Conservation (phyloP, 2,329 filamentous ascomycete species). For the Alternaria sp. region DNA sequence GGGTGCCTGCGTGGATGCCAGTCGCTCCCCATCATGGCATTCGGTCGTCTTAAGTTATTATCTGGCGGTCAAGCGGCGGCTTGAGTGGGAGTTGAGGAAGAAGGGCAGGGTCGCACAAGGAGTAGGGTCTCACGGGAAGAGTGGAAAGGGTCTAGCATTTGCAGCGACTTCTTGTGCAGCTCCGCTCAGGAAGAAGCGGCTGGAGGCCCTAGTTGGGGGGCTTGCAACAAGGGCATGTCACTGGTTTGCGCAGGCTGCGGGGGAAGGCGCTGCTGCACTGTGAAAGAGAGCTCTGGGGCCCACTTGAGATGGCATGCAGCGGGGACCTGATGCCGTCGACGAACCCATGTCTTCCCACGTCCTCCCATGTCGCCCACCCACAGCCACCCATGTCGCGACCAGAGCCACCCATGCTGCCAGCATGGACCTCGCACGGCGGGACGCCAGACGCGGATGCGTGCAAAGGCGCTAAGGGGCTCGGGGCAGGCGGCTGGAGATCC, state of each 20-base stretch:
- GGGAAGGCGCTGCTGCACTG: slow-evolving; percentile 20
- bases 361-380: not conserved
- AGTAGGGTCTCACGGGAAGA: slow-evolving; percentile 15
- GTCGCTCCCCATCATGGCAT: slow-evolving; percentile 26
- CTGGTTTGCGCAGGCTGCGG: slow-evolving; percentile 21
- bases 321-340: slow-evolving; percentile 18
- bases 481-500: slow-evolving; percentile 17
- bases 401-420: not conserved
- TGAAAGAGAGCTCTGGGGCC: slow-evolving; percentile 14
- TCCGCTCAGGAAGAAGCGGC: slow-evolving; percentile 17
- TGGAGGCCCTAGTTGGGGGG: slow-evolving; percentile 18
- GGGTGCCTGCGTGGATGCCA: slow-evolving; percentile 22
- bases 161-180: slow-evolving; percentile 7
- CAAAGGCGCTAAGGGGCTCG: slow-evolving; percentile 11
- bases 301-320: slow-evolving; percentile 18
- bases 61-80: slow-evolving; percentile 12
- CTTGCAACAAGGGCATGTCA: slow-evolving; percentile 12
- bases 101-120: slow-evolving; percentile 17
- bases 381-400: not conserved
- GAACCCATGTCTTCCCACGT: slow-evolving; percentile 8
- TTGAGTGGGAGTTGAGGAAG: slow-evolving; percentile 6
- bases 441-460: slow-evolving; percentile 18
- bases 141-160: slow-evolving; percentile 18
- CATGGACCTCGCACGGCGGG: slow-evolving; percentile 10
- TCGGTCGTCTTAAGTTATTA: slow-evolving; percentile 8